phyloP scores from a whole-genome alignment of 1,284 basidiomycete species.

The Austropuccinia psidii region DNA sequence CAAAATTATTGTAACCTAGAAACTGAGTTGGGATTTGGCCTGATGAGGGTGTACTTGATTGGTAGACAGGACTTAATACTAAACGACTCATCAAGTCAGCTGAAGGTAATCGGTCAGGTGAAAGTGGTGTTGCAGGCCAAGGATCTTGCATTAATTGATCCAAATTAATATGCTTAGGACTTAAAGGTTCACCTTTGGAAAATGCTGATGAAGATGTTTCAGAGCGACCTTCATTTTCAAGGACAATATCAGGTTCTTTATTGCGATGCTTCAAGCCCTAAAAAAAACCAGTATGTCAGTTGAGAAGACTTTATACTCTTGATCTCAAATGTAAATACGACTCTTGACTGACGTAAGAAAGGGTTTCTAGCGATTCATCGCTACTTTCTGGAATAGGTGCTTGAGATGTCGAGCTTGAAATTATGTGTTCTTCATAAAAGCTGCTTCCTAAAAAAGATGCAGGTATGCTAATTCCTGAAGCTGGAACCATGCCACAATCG shows the following conservation, averaged over 20 bases:
- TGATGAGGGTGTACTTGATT: not conserved
- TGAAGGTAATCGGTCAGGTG: slow-evolving; percentile 4
- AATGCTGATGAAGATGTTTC: slow-evolving; percentile 3
- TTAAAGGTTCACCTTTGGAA: not conserved
- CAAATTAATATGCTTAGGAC: not conserved
- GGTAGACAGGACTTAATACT: not conserved
- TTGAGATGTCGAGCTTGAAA: not conserved
- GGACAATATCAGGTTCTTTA: too few relatives aligned
- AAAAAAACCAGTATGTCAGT: not conserved
- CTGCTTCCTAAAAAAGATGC: too few relatives aligned
- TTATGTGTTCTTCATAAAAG: too few relatives aligned
- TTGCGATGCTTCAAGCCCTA: too few relatives aligned
- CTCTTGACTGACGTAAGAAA: too few relatives aligned
- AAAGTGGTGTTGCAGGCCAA: slow-evolving; percentile 20
- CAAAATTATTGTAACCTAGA: too few relatives aligned
- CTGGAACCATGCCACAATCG: too few relatives aligned
- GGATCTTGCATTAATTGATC: slow-evolving; percentile 13
- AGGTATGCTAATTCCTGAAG: too few relatives aligned
- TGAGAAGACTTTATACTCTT: too few relatives aligned
- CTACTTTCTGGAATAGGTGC: too few relatives aligned
- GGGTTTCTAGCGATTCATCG: not conserved
- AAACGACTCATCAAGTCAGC: slow-evolving; percentile 18
- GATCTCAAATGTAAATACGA: not conserved
- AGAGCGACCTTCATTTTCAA: not conserved
- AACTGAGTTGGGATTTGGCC: not conserved